Base-by-base conservation (phyloP, 2,329 filamentous ascomycete species). In the Penicillium thymicola region DNA sequence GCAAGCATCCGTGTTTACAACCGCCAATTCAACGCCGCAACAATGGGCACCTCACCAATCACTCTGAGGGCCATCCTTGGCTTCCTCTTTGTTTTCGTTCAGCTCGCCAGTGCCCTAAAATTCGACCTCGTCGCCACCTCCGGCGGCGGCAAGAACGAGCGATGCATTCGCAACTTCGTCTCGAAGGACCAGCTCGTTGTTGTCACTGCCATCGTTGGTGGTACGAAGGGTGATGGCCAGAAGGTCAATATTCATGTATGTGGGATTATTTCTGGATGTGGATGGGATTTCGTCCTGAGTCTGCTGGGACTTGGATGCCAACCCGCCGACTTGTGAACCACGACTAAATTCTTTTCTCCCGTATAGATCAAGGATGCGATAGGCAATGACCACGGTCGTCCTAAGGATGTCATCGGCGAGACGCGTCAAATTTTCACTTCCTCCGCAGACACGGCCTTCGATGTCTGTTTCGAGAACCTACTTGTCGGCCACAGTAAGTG, bases 131-230 rank as follows among this genome's bases (percentile, higher is more conserved):
- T 85, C 68, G 90, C 92, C 43, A 75, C 78, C 57, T 80, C 84
- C 59, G 82, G 83, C 73, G 85, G 88, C 67, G 75, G 75, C 44
- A 85, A 82, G 70, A 85, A 87, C 71, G 89, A 93, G 78, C 85
- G 93, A 79, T 99, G 94, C 80, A 89, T 99, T 75, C 86, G 93
- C 74, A 99, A 99, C 80, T 99, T 97, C 75, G 92, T 97, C 64
- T 84, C 85, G 59, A 89, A 86, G 77, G 92, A 97, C 72, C 96
- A 94, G 63, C 81, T 99, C 64, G 94, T 99, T 41, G 93, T 97
- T 34, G 93, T 99, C 51, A 97, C 93, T 55, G 90, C 92, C 54
- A 96, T 86, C 58, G 83, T 96, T 55, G 85, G 88, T 72, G 94
- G 94, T n/a, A 79, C 79, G 65, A 90, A 88, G 77, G 93, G 92